Evolutionary conservation across 768 basidiomycete species (phyloP).

Genomic region (Boletus insuetus): DNA sequence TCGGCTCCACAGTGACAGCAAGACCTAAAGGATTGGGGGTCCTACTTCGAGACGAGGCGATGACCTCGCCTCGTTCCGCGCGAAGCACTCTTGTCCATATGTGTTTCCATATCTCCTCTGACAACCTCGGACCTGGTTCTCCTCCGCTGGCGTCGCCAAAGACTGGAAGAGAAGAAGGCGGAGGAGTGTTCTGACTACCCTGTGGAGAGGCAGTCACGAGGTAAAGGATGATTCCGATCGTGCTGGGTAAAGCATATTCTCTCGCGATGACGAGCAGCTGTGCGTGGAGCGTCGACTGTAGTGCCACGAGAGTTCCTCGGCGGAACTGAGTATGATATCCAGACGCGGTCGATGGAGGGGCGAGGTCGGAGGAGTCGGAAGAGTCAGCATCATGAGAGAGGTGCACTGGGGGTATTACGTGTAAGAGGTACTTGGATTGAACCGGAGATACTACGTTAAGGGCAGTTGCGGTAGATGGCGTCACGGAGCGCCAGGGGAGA

Average conservation of each 20-base stretch:
- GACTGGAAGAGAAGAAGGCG: conserved; percentile 16
- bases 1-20: conserved; percentile 41
- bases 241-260: conserved; percentile 91
- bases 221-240: conserved; percentile 79
- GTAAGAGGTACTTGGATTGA: conserved; percentile 71
- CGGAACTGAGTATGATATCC: conserved; percentile 80
- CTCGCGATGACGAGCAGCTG: conserved; percentile 87
- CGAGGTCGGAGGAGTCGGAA: conserved; percentile 42
- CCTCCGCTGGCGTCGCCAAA: conserved; percentile 36
- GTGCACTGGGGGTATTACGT: conserved; percentile 75
- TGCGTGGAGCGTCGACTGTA: conserved; percentile 78
- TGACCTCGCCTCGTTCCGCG: conserved; percentile 50
- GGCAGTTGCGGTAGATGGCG: conserved; percentile 42
- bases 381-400: conserved; percentile 62
- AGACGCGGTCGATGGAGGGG: conserved; percentile 55
- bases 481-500: conserved; percentile 47
- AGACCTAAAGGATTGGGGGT: conserved; percentile 43
- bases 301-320: conserved; percentile 82
- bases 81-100: conserved; percentile 76
- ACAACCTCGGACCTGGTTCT: conserved; percentile 76
- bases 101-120: conserved; percentile 84
- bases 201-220: conserved; percentile 49
- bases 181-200: conserved; percentile 11
- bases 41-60: conserved; percentile 32
- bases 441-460: conserved; percentile 37